Base-by-base conservation (phyloP, 2,329 filamentous ascomycete genomes). In the Albifimbria verrucaria region DNA sequence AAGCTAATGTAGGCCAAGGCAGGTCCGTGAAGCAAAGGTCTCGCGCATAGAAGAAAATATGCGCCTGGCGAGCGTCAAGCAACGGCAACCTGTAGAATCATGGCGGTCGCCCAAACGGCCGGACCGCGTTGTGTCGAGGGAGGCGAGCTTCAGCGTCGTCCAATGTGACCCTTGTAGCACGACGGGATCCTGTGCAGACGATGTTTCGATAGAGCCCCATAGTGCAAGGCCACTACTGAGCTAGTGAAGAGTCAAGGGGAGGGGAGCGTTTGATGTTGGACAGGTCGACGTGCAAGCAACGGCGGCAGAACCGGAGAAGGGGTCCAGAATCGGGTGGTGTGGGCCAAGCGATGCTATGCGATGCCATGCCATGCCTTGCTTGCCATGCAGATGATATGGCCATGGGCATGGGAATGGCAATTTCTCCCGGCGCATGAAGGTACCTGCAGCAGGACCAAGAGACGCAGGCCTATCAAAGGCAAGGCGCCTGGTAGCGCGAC, bases 11-110 rank as follows among this genome's bases (percentile, higher is more conserved):
- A 39, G 5, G 32, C 12, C 32, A 4, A 39, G n/a, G n/a, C n/a
- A n/a, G n/a, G n/a, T n/a, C n/a, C n/a, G n/a, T n/a, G n/a, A 9
- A 32, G 26, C 26, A 32, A 39, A 39, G 32, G n/a, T n/a, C n/a
- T n/a, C n/a, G n/a, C n/a, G n/a, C n/a, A n/a, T n/a, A n/a, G n/a
- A n/a, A n/a, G n/a, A n/a, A n/a, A n/a, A n/a, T 39, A 39, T 4
- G 11, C 32, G 32, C 12, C 32, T 12, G 32, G 32, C 15, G 9
- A n/a, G 32, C 32, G 32, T 39, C 32, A 39, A 39, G 46, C 46
- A 48, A 48, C 46, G 46, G 26, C 48, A 50, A 48, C 52, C 52
- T 53, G 49, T 53, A 32, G 52, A 45, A 41, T 46, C 44, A 24
- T 25, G 21, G 23, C 32, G 46, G 46, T 21, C 46, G 46, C 46